Base-by-base conservation (phyloP, 371 early-diverging fungal genomes). In the Haplosporangium sp. region DNA sequence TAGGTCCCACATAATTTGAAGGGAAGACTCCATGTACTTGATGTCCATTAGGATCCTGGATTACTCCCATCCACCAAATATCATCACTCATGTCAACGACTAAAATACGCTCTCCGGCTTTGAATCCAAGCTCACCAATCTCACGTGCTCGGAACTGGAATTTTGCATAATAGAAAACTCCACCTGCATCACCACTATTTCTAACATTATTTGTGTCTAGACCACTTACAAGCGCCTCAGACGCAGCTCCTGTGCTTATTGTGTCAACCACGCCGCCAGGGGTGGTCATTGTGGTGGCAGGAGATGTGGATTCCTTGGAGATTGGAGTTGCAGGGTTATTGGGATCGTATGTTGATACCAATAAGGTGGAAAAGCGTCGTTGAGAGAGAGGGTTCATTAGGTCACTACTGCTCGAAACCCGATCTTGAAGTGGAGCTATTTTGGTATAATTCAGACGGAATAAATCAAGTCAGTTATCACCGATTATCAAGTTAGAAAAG, bases 11-110 rank as follows among this genome's bases (percentile, higher is more conserved):
- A 69, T 94, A 94, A 61, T 92, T 94, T 47, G 93, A 91, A 5
- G 94, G 94, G 84, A 94, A 94, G 17, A 93, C 91, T 64, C 94
- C 94, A 70, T 90, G 89, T 74, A 85, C 78, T 35, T 89, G 85
- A n/a, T 83, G 83, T 38, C 82, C 84, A n/a, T 40, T 63, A 37
- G 70, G 86, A 57, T 90, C 88, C 76, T 91, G 85, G 57, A 88
- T 88, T 56, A 92, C 90, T 13, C 94, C 94, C 89, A 92, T 89
- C 94, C 94, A 94, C 94, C 94, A 94, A 57, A 94, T 90, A 79
- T 93, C 94, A 76, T 94, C 93, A 66, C 89, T 92, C 63, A 88
- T 86, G 74, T 94, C 94, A 7, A 92, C 87, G 3, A 94, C 94
- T 84, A 93, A 86, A 64, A 94, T 91, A 0, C 89, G 87, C 73